Base-by-base conservation (phyloP, 176 grass and related monocot species). In the Dendrocalamus sinicus region DNA sequence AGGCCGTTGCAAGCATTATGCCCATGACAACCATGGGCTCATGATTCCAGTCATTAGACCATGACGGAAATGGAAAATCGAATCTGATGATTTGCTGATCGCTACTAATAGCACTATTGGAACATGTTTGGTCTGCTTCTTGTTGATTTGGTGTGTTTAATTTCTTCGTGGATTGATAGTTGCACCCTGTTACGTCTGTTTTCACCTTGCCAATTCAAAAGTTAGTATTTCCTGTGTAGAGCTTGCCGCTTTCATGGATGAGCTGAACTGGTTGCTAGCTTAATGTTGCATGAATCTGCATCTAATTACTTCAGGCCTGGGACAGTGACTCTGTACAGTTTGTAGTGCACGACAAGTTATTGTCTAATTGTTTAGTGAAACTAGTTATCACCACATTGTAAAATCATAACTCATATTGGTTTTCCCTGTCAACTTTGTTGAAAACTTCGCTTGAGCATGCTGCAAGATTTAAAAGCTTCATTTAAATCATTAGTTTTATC, bases 201-300 rank as follows among this genome's bases (percentile, higher is more conserved):
- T 23, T 75, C 14, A 75, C 72, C 28, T 75, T 75, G 26, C 16
- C 26, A 75, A 17, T 75, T 35, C 8, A 53, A 13, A 32, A 50
- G 12, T 16, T 35, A 32, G 15, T 9, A 54, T 54, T 52, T 32
- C 15, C 24, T 19, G 23, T 52, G 46, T 74, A 74, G 72, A 74
- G 47, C 47, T 32, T 75, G 24, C 73, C 8, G 16, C 73, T 39
- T 76, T 39, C 24, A 30, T 76, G 28, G 72, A 54, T 75, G 72
- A 53, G 48, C 9, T 75, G 28, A 53, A 54, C 16, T 74, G 5
- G 48, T 32, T 75, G 24, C 48, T 55, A 76, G 8, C 16, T 35
- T 76, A 9, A 12, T 55, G 50, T 39, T 76, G 16, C 17, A 9
- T 19, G 24, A 48, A 9, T 74, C 2, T 35, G 26, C 24, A 35